Base-by-base conservation (phyloP, 2,329 filamentous ascomycete species). In the Hymenotorrendiella dingleyae region DNA sequence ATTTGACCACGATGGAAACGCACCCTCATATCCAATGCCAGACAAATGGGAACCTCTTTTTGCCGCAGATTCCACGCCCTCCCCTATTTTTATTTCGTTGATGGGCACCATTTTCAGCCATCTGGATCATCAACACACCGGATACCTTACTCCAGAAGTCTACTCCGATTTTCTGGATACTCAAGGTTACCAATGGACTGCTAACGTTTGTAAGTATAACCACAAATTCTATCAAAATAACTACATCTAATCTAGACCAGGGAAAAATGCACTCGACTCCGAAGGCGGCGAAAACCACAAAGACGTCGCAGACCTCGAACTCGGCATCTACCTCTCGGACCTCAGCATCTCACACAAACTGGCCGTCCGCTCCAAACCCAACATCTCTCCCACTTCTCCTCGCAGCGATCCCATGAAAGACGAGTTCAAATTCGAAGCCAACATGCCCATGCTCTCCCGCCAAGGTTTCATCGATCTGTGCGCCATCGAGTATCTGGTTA, bases 381-480 rank as follows among this genome's bases (percentile, higher is more conserved):
- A 34, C 16, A 17, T 29, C 27, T 16, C 20, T 7, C 32, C 48
- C 4, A 34, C 30, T 8, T 40, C 50, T 11, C 40, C 49, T 11
- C 32, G 43, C 9, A 46, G 48, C 2, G 36, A 37, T 3, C 29
- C 46, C 14, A 47, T 53, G 12, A 35, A 48, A 11, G 46, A 51
- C 2, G 47, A 47, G 1, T 46, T 53, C 19, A 47, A 40, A 6
- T 46, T 52, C n/a, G 48, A 47, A 3, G 47, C 52, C 3, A 54
- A 56, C 11, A 57, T 55, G 54, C 54, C 54, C 50, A 73, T 81
- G 40, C 73, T 78, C 1, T 63, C 80, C 4, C 66, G 80, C 22
- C 80, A 76, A 53, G 75, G 80, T 48, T 81, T 81, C 56, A 78
- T 81, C 39, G 81, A 78, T 60, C 40, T 51, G 2, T 46, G 42